A percentile compares a stretch with the other conserved stretches of the same genome.
Evolutionary conservation across 495 filamentous ascomycete genomes (phyloP).

Genomic region (Aspergillus ostianus): DNA sequence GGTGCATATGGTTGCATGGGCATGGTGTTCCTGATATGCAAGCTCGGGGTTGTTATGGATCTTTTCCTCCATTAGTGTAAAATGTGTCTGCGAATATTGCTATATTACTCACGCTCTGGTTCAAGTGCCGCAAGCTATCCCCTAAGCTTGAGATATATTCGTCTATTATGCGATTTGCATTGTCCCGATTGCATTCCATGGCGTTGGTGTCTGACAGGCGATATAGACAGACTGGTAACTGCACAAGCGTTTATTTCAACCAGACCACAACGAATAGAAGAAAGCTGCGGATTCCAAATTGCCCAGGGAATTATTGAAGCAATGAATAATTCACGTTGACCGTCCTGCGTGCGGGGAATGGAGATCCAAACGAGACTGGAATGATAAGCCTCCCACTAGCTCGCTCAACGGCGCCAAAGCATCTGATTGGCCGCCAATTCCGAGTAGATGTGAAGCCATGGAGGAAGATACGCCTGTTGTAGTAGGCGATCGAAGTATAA

Average conservation of each 20-base stretch:
- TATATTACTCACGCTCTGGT: neutral
- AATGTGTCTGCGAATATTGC: neutral
- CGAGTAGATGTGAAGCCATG: too few species aligned
- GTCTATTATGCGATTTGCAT: neutral
- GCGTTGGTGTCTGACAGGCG: neutral
- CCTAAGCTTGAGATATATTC: neutral
- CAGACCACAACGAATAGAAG: neutral
- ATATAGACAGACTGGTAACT: neutral
- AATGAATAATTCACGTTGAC: too few species aligned
- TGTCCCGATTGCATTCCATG: neutral
- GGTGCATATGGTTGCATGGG: constrained; percentile 48
- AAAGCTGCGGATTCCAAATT: neutral
- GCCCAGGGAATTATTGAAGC: too few species aligned
- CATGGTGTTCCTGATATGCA: constrained; percentile 48
- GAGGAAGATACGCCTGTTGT: too few species aligned
- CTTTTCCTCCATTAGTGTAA: neutral
- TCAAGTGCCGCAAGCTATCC: neutral
- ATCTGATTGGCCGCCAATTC: too few species aligned
- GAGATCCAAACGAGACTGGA: neutral
- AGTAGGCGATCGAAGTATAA: too few species aligned
- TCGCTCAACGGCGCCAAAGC: neutral
- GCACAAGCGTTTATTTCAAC: neutral
- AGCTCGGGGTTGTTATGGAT: constrained; percentile 47
- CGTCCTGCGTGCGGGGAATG: neutral
- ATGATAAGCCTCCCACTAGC: neutral